These are phyloP conservation scores for Albophoma yamanashiensis DNA, from an alignment of 2,329 filamentous ascomycete genomes.

Conservation along the genomic window DNA sequence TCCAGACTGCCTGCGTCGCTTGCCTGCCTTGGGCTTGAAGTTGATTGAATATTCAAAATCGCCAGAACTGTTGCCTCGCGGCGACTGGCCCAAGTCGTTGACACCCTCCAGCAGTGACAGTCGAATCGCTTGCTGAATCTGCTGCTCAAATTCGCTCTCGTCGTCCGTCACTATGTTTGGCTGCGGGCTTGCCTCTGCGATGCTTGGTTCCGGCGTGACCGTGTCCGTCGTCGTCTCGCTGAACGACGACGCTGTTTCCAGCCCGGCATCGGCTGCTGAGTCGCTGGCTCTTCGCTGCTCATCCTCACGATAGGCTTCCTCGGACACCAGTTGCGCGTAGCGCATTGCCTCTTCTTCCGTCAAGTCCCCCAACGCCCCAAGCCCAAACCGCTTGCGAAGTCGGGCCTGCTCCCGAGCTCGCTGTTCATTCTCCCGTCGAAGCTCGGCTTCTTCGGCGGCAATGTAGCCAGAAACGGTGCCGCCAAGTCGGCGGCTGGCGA, in stretches of 20 bases:
- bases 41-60: slow-evolving; percentile 43
- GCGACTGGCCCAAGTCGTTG: slow-evolving; percentile 34
- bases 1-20: slow-evolving; percentile 27
- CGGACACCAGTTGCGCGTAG: slow-evolving; percentile 57
- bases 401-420: slow-evolving; percentile 57
- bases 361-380: slow-evolving; percentile 56
- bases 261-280: slow-evolving; percentile 35
- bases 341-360: slow-evolving; percentile 55
- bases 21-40: slow-evolving; percentile 30
- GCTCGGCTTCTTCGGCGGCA: slow-evolving; percentile 70
- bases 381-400: slow-evolving; percentile 71
- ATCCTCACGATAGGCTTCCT: slow-evolving; percentile 47
- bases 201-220: slow-evolving; percentile 44
- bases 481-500: slow-evolving; percentile 42
- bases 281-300: slow-evolving; percentile 44
- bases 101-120: slow-evolving; percentile 48
- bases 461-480: slow-evolving; percentile 73
- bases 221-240: slow-evolving; percentile 34
- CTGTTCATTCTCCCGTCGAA: slow-evolving; percentile 61
- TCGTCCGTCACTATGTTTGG: slow-evolving; percentile 16
- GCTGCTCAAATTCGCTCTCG: slow-evolving; percentile 47
- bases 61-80: slow-evolving; percentile 31
- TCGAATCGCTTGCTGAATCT: slow-evolving; percentile 52
- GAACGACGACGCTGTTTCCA: slow-evolving; percentile 30
- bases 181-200: slow-evolving; percentile 28